phyloP scores from a whole-genome alignment of 495 filamentous ascomycete genomes.

The Aspergillus leporis region DNA sequence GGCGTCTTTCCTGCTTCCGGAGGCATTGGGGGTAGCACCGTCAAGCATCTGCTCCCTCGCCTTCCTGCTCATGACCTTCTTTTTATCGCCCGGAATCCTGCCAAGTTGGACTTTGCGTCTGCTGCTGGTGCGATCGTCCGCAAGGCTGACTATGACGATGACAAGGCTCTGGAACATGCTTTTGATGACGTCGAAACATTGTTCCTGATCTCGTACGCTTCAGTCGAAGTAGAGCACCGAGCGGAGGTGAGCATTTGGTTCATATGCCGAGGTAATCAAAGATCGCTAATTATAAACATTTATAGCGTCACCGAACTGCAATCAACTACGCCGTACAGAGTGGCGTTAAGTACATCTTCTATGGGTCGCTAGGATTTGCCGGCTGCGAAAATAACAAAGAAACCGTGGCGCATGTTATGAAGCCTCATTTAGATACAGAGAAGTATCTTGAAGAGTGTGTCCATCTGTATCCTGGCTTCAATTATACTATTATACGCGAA shows the following conservation, averaged over 20 bases:
- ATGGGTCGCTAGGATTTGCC: constrained; percentile 58
- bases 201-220: constrained; percentile 35
- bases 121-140: constrained; percentile 22
- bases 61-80: constrained; percentile 30
- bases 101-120: constrained; percentile 24
- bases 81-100: constrained; percentile 40
- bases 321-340: constrained; percentile 54
- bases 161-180: constrained; percentile 16
- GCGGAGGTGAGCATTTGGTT: constrained; percentile 24
- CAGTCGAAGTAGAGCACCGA: constrained; percentile 27
- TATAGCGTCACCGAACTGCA: constrained; percentile 42
- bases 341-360: constrained; percentile 59
- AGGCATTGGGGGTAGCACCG: constrained; percentile 39
- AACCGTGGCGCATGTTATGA: constrained; percentile 56
- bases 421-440: constrained; percentile 62
- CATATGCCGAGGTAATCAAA: too few relatives aligned
- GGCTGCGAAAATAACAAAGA: constrained; percentile 34
- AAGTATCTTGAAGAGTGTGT: constrained; percentile 43
- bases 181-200: constrained; percentile 28
- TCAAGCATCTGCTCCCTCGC: constrained; percentile 37
- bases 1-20: constrained; percentile 49
- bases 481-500: constrained; percentile 56
- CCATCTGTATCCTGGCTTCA: constrained; percentile 20
- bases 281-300: too few relatives aligned
- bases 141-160: constrained; percentile 28